phyloP scores from a whole-genome alignment of 2,329 filamentous ascomycete genomes.

The Leptographium wingfieldii region DNA sequence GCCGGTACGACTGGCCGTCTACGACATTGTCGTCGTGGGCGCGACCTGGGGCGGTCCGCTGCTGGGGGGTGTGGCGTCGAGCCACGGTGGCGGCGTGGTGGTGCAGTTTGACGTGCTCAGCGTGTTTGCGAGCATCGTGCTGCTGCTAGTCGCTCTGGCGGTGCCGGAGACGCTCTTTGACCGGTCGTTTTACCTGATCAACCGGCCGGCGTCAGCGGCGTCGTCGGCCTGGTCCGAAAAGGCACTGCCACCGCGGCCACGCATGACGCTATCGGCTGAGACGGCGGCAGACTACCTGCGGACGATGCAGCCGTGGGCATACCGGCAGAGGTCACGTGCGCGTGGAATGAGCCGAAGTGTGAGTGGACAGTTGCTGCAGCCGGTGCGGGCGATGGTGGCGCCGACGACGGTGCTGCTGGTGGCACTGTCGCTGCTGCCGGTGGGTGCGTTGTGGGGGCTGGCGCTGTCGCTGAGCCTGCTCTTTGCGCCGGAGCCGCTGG shows the following conservation, averaged over 20 bases:
- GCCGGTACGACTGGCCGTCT: slow-evolving; percentile 28
- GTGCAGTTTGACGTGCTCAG: slow-evolving; percentile 40
- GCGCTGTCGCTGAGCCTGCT: slow-evolving; percentile 32
- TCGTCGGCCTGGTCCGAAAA: slow-evolving; percentile 14
- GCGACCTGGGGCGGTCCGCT: slow-evolving; percentile 42
- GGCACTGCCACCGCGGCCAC: slow-evolving; percentile 16
- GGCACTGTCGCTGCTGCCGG: slow-evolving; percentile 30
- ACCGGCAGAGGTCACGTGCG: background rate
- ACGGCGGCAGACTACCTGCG: slow-evolving; percentile 24
- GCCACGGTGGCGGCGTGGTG: slow-evolving; percentile 25
- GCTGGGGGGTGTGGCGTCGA: slow-evolving; percentile 36
- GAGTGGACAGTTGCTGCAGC: slow-evolving; percentile 25
- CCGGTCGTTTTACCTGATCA: slow-evolving; percentile 20
- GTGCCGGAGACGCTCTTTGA: slow-evolving; percentile 41
- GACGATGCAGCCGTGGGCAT: slow-evolving; percentile 18
- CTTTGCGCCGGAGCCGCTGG: slow-evolving; percentile 31
- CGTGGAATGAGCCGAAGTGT: background rate
- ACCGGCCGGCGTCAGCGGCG: slow-evolving; percentile 14
- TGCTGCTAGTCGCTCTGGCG: slow-evolving; percentile 34
- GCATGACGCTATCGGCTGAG: slow-evolving; percentile 19
- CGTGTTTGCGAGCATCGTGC: slow-evolving; percentile 31
- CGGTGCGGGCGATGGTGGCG: slow-evolving; percentile 32
- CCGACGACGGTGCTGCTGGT: slow-evolving; percentile 37
- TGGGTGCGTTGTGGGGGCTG: slow-evolving; percentile 34
- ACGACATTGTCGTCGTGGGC: slow-evolving; percentile 30